Conservation (phyloP, 129 eudicot genomes). For the Chrysanthemum seticuspe region DNA sequence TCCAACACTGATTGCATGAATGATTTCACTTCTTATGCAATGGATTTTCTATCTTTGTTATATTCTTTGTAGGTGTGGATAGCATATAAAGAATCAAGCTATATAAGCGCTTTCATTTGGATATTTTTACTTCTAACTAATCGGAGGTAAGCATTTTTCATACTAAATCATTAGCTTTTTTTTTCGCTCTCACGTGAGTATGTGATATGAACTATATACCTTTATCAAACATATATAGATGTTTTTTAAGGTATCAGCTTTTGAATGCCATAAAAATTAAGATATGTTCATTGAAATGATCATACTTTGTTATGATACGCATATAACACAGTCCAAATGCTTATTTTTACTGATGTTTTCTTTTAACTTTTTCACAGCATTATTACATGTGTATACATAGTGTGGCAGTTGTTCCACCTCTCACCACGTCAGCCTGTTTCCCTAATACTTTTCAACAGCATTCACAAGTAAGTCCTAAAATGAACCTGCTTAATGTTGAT, state of each 20-base stretch:
- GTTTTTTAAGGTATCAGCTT: too few species aligned
- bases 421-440: constrained; percentile 11
- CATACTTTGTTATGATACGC: too few species aligned
- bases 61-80: constrained; percentile 12
- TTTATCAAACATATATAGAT: too few species aligned
- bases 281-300: too few species aligned
- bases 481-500: not conserved
- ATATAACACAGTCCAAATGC: too few species aligned
- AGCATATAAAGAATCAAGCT: constrained; percentile 21
- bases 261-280: too few species aligned
- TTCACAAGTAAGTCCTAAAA: constrained; percentile 1
- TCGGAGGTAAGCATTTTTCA: constrained; percentile 14
- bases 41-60: not conserved
- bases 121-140: constrained; percentile 8
- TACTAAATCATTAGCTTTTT: too few species aligned
- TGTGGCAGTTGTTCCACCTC: constrained; percentile 10
- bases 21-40: not conserved
- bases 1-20: too few species aligned
- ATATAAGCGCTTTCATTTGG: constrained; percentile 20
- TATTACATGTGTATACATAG: constrained; percentile 16
- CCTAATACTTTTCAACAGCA: not conserved
- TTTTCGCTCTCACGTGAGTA: not conserved
- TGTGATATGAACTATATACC: not conserved
- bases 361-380: constrained; percentile 2
- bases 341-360: not conserved